phyloP scores from a whole-genome alignment of 129 eudicot species.

The Artemisia tridentata region DNA sequence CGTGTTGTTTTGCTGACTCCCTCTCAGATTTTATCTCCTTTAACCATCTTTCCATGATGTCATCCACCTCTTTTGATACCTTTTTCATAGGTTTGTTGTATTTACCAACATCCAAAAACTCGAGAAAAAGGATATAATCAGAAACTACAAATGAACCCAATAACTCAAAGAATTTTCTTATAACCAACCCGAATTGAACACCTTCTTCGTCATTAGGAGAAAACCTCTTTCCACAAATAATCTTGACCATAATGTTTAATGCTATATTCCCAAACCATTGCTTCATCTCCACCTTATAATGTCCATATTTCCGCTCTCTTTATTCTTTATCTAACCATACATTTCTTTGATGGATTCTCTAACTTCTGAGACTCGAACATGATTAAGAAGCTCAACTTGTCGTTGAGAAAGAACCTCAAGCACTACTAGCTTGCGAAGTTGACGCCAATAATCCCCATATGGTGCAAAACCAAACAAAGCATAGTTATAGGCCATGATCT shows the following conservation, averaged over 20 bases:
- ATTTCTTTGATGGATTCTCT: conserved; percentile 16
- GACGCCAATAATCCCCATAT: conserved; percentile 31
- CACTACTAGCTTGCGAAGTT: conserved; percentile 15
- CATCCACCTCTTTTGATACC: no score
- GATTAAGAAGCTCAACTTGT: conserved; percentile 16
- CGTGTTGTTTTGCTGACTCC: no score
- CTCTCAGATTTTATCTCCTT: no score
- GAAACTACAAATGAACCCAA: conserved; percentile 35
- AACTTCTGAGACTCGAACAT: conserved; percentile 26
- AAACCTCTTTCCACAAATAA: conserved; percentile 22
- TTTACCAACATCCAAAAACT: no score
- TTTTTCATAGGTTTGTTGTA: no score
- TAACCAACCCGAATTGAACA: background rate
- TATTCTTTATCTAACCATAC: conserved; percentile 18
- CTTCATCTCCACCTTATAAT: conserved; percentile 25
- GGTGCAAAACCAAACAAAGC: conserved; percentile 24
- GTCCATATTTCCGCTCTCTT: background rate
- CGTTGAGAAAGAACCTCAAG: conserved; percentile 21
- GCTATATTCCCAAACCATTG: conserved; percentile 22
- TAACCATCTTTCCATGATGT: no score
- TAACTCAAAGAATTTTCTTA: conserved; percentile 20
- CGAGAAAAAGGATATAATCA: conserved; percentile 20
- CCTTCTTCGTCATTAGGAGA: background rate
- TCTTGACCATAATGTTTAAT: background rate
- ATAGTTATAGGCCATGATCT: conserved; percentile 29